Evolutionary conservation across 257 asterid genomes (phyloP).

Genomic region (Solanum habrochaites): DNA sequence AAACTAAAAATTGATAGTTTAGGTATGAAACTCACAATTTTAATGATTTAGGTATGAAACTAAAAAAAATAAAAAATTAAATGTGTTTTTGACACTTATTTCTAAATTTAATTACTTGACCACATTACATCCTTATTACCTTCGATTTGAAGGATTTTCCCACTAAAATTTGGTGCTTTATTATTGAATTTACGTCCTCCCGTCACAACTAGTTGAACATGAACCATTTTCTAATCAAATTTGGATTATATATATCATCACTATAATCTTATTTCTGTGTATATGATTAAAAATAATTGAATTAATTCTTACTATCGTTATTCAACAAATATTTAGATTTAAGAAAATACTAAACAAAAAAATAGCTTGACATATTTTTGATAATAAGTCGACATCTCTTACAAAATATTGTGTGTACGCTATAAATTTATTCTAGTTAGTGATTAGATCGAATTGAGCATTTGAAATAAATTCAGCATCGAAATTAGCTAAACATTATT

Average conservation of each 20-base stretch:
- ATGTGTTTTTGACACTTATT: no score
- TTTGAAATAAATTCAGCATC: background rate
- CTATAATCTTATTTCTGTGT: background rate
- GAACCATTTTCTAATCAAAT: background rate
- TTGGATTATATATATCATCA: background rate
- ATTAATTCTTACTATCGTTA: background rate
- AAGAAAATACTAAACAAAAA: background rate
- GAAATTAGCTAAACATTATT: background rate
- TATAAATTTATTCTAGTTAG: background rate
- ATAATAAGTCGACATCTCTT: background rate
- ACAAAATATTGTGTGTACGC: background rate
- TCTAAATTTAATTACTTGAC: background rate
- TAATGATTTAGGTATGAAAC: no score
- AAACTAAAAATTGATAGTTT: no score
- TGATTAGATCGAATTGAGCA: background rate
- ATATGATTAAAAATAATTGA: background rate
- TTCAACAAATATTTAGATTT: background rate
- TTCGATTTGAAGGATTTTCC: no score
- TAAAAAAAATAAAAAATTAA: no score
- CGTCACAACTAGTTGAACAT: no score
- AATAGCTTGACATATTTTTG: no score
- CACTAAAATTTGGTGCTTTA: no score
- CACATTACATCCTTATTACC: background rate
- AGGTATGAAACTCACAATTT: no score
- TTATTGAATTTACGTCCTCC: no score